Percentiles rank a stretch among this genome's conserved stretches.
Evolutionary conservation across 2,329 filamentous ascomycete species (phyloP).

Genomic region (Colletotrichum cuscutae): DNA sequence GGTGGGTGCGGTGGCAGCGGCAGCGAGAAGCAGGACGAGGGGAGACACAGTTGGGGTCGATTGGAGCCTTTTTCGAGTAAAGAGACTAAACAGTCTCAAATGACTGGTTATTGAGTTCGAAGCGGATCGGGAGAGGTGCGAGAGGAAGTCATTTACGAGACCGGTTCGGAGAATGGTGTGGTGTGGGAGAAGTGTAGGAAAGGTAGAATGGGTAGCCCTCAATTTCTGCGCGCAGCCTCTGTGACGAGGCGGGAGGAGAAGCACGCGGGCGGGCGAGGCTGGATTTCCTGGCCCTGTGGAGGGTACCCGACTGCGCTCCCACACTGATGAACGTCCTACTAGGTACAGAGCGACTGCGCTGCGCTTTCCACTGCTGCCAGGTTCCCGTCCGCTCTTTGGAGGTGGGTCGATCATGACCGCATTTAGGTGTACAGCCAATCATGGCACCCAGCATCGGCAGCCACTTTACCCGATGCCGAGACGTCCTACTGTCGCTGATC

Average conservation of each 20-base stretch:
- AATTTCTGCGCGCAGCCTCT: conserved; percentile 36
- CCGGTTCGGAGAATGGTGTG: conserved; percentile 11
- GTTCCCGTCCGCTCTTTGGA: not conserved
- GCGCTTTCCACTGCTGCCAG: not conserved
- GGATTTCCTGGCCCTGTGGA: conserved; percentile 7
- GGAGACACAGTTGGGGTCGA: not conserved
- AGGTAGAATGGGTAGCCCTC: conserved; percentile 27
- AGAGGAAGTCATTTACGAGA: conserved; percentile 24
- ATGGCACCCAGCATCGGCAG: not conserved
- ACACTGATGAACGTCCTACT: no score
- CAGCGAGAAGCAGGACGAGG: conserved; percentile 4
- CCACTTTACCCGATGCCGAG: conserved; percentile 27
- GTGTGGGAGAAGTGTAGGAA: conserved; percentile 24
- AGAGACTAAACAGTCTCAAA: not conserved
- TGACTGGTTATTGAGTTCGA: not conserved
- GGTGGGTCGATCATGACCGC: conserved; percentile 27
- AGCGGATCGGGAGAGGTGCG: not conserved
- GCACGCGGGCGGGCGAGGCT: conserved; percentile 34
- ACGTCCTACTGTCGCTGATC: not conserved
- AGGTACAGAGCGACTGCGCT: conserved; percentile 12
- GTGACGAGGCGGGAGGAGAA: conserved; percentile 36
- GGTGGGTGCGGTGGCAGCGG: not conserved
- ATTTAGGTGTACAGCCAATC: conserved; percentile 23
- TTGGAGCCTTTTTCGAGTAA: not conserved
- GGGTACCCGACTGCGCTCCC: no score